Evolutionary conservation across 2,329 filamentous ascomycete species (phyloP), one percentile per base, ranked within the genome.

Genomic region (Helotiales sp.): DNA sequence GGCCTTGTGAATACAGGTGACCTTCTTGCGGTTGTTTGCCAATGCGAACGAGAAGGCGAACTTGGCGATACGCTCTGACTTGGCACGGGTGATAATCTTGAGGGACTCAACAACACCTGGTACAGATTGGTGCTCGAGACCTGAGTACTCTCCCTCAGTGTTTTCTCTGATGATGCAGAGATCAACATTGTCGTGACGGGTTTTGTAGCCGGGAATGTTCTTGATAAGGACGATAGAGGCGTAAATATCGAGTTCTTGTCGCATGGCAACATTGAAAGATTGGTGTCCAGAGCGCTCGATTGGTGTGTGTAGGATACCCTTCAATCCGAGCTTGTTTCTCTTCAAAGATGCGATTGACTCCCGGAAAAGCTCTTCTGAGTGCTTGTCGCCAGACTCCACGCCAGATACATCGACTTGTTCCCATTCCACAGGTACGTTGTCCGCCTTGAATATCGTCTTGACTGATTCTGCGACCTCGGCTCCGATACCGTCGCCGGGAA

Each of bases 131-230:
- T 99, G 95, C 85, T 99, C 95, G 63, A 99, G 87, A 62, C 95
- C 95, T 66, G 92, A 97, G 85, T 99, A 99, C 83, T 99, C 95
- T 73, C 95, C 95, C 85, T 99, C 95, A 74, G 95, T 99, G 84
- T 99, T 99, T 84, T 99, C 95, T 80, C 95, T 95, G 79, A 99
- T 97, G 79, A 99, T 97, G 87, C 93, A 96, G 69, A 98, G 86
- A 77, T 99, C 95, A 75, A 99, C 91, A 77, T 95, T 85, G 78
- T 96, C 89, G 85, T 99, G 95, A 75, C 95, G 91, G 64, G 95
- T 99, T 79, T 95, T 80, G 83, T 98, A 97, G 72, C 95, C 95
- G 70, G 95, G 95, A 72, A 99, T 98, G 84, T 99, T 99, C 89
- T 98, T 98, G 84, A 99, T 93, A 68, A 98, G 84, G 72, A 92